These are phyloP conservation scores for Astragalus glycyphyllos DNA, from an alignment of 306 rosid species.

Conservation along the genomic window DNA sequence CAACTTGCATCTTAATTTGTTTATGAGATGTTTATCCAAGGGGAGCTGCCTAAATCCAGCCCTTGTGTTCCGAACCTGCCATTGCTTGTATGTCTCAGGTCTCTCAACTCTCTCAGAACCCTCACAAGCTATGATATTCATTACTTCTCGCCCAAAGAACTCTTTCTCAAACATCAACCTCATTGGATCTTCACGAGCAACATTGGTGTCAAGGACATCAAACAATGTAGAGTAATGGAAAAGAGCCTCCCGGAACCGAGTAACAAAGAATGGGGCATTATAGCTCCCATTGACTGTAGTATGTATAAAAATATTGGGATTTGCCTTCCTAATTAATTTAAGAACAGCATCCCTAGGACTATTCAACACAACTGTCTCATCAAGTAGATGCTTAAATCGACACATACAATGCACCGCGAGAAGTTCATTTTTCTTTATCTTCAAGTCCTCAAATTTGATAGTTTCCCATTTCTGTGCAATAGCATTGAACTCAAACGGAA, in stretches of 20 bases:
- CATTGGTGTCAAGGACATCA: conserved; percentile 59
- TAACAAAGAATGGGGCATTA: conserved; percentile 76
- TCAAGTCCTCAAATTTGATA: conserved; percentile 59
- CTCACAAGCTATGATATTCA: conserved; percentile 82
- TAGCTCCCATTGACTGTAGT: conserved; percentile 63
- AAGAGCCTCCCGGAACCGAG: conserved; percentile 79
- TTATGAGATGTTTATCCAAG: conserved; percentile 41
- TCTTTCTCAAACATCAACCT: conserved; percentile 71
- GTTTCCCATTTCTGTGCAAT: conserved; percentile 75
- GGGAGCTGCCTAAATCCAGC: conserved; percentile 74
- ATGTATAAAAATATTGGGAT: conserved; percentile 71
- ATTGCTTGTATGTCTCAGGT: conserved; percentile 81
- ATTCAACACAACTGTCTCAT: conserved; percentile 67
- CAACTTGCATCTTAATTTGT: conserved; percentile 46
- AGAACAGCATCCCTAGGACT: conserved; percentile 75
- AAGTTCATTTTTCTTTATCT: conserved; percentile 56
- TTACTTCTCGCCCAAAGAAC: conserved; percentile 62
- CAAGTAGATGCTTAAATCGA: conserved; percentile 61
- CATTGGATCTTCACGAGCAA: conserved; percentile 31
- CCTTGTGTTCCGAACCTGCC: conserved; percentile 65
- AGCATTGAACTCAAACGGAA: conserved; percentile 71
- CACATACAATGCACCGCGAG: conserved; percentile 57
- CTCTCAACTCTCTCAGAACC: conserved; percentile 77
- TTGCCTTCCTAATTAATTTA: conserved; percentile 66
- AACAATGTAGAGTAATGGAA: conserved; percentile 71